Base-by-base conservation (phyloP, 192 early-diverging fungal genomes). In the Neocallimastix lanati region DNA sequence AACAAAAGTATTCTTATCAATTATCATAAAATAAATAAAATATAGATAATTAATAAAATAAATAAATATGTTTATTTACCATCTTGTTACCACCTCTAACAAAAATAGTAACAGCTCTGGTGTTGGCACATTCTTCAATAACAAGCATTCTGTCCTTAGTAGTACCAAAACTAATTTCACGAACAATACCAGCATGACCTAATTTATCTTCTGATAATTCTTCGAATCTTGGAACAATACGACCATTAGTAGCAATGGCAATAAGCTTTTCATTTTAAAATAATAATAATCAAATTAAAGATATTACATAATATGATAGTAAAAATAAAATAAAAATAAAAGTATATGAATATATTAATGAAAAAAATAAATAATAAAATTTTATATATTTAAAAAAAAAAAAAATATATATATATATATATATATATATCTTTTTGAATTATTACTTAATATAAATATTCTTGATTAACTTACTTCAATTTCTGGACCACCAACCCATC, bases 401-500 rank as follows among this genome's bases (percentile, higher is more conserved):
- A 18, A 79, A 82, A n/a, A 29, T 29, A 77, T n/a, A n/a, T n/a
- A n/a, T n/a, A n/a, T n/a, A n/a, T n/a, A n/a, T n/a, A n/a, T n/a
- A n/a, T n/a, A n/a, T n/a, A n/a, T n/a, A n/a, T n/a, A n/a, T n/a
- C n/a, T n/a, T n/a, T n/a, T n/a, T n/a, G n/a, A n/a, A n/a, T n/a
- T n/a, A n/a, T n/a, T n/a, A n/a, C n/a, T n/a, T n/a, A n/a, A 58
- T 28, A 29, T 33, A 4, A 79, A 33, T 79, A 28, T 18, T 30
- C 50, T 15, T 38, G 81, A 78, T 13, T 28, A 14, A 18, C 58
- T 29, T 85, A 93, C 92, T 88, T 99, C 98, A 78, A 99, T 94
- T 86, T 99, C 98, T 21, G 97, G 97, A 30, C 98, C 98, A 79
- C 98, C 98, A 58, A 99, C 97, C 98, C 98, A 99, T 82, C 98